Percentiles rank a stretch among this genome's conserved stretches.
Evolutionary conservation across 768 basidiomycete genomes (phyloP).

Genomic region (Calocera viscosa): DNA sequence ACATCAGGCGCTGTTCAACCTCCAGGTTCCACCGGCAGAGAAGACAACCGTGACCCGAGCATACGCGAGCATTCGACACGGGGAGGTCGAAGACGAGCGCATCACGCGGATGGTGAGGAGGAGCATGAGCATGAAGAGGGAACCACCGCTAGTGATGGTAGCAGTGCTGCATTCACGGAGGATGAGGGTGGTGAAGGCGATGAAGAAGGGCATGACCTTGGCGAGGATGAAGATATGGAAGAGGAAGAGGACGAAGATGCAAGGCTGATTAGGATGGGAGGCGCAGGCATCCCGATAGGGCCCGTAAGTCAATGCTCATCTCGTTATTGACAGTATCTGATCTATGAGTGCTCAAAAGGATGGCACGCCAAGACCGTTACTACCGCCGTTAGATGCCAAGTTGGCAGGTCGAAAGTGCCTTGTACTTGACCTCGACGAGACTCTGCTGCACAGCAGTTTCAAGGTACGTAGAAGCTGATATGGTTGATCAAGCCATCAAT

Average conservation of each 20-base stretch:
- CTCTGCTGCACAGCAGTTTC: conserved; percentile 93
- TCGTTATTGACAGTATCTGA: conserved; percentile 10
- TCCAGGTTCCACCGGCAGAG: conserved; percentile 62
- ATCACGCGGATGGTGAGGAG: conserved; percentile 58
- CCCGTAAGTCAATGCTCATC: conserved; percentile 44
- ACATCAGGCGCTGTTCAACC: conserved; percentile 87
- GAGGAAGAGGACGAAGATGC: conserved; percentile 77
- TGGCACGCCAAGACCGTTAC: conserved; percentile 71
- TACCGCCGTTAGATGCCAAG: conserved; percentile 68
- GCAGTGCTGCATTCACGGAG: conserved; percentile 12
- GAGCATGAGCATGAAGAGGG: conserved; percentile 15
- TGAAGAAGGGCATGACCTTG: conserved; percentile 11
- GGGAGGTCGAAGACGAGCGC: conserved; percentile 49
- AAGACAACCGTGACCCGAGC: conserved; percentile 24
- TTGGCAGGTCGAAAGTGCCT: conserved; percentile 88
- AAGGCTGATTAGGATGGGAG: conserved; percentile 74
- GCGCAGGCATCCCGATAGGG: conserved; percentile 88
- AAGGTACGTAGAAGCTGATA: conserved; percentile 47
- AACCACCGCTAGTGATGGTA: conserved; percentile 14
- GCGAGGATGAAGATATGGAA: conserved; percentile 19
- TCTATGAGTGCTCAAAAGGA: conserved; percentile 42
- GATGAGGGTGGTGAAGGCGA: conserved; percentile 8
- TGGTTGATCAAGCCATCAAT: background rate
- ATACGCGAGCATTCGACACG: conserved; percentile 27
- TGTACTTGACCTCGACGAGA: conserved; percentile 94